Evolutionary conservation across 345 rosid species (phyloP), one percentile per base, ranked within the genome.

Genomic region (Ailanthus altissimus): DNA sequence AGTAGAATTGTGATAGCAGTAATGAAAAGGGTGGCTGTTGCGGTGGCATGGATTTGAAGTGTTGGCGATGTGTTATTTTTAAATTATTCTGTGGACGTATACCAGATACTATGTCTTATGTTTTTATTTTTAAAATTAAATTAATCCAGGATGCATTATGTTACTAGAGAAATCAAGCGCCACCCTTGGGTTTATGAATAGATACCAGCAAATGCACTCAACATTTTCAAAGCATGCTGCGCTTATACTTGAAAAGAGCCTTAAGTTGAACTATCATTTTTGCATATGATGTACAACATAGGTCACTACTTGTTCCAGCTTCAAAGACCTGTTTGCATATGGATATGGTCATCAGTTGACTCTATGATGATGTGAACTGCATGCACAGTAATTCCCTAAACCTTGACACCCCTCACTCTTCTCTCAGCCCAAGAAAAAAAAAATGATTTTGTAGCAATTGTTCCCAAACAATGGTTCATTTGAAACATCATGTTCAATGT

Each of bases 11-110:
- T 74, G 45, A 26, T 20, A 20, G 20, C 13, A 36, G 36, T 12
- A 36, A 18, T 21, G 61, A 12, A 36, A 62, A 38, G n/a, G n/a
- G 60, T 74, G 69, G 67, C 43, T 23, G 60, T 74, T 32, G 50
- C 63, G 47, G 49, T 2, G 12, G 77, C 18, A 47, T 62, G 23
- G 23, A 42, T 0, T 20, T 54, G 25, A 20, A 38, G 46, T 71
- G 11, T 54, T 56, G 8, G n/a, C 16, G 51, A 40, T 54, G 63
- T 11, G 38, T 46, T 67, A 13, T 43, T 54, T 21, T 53, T 53
- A 20, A 20, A 20, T 53, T 53, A 53, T 53, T 53, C 58, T 6
- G 16, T 53, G n/a, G 8, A 53, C 23, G 16, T 53, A 8, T 53
- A 53, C 23, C 1, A 9, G n/a, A 53, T 53, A 20, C 5, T 21